Percentiles rank a stretch among this genome's conserved stretches.
Evolutionary conservation across 306 rosid species (phyloP).

Genomic region (cucumber (Cucumis sativus)): DNA sequence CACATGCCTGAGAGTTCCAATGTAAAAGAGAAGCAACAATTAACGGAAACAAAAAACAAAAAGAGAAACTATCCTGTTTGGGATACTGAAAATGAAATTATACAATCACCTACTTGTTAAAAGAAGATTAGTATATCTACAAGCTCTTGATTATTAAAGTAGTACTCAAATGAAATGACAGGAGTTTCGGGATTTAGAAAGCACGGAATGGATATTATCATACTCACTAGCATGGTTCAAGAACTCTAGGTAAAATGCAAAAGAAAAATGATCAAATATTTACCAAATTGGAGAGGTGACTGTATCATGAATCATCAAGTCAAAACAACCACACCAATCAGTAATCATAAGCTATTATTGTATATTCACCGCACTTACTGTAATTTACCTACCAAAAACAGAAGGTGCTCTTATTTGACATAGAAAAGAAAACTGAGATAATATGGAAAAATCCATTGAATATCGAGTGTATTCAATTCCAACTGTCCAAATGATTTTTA

Average conservation of each 20-base stretch:
- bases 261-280: neutral
- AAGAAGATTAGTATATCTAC: neutral
- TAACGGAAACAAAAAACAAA: neutral
- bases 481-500: neutral
- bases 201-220: neutral
- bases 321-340: neutral
- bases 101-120: neutral
- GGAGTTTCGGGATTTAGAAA: neutral
- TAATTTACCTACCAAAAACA: neutral
- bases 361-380: neutral
- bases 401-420: neutral
- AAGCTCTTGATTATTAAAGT: neutral
- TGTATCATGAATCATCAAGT: neutral
- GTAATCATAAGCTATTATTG: neutral
- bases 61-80: neutral
- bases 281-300: neutral
- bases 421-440: neutral
- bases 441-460: neutral
- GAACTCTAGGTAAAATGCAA: neutral
- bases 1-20: slow-evolving; percentile 54
- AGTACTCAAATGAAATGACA: neutral
- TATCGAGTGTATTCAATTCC: neutral
- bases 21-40: neutral
- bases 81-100: neutral
- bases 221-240: neutral